phyloP scores from a whole-genome alignment of 2,329 filamentous ascomycete species.

The Cryphonectria naterciae region DNA sequence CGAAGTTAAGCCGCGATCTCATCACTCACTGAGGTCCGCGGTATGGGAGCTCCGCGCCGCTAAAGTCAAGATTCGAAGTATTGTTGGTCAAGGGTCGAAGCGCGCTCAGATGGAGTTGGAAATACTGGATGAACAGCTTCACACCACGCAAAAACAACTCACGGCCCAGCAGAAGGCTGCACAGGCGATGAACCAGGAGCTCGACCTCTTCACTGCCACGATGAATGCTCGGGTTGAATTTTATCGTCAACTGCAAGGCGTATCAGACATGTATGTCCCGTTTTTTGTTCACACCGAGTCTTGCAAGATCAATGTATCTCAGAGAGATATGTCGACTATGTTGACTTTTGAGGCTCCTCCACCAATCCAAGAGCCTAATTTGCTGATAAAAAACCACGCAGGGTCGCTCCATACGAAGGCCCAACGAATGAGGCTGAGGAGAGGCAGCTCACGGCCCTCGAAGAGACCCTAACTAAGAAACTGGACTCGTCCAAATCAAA shows the following conservation, averaged over 20 bases:
- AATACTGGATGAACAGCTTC: constrained; percentile 68
- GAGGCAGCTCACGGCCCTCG: constrained; percentile 47
- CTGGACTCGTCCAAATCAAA: constrained; percentile 71
- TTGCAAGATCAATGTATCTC: background rate
- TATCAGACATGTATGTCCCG: constrained; percentile 66
- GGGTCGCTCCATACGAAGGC: constrained; percentile 75
- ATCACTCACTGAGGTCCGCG: constrained; percentile 69
- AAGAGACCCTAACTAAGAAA: constrained; percentile 58
- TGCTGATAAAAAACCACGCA: constrained; percentile 38
- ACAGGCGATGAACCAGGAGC: constrained; percentile 64
- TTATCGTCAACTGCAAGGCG: constrained; percentile 84
- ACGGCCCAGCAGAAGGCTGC: constrained; percentile 55
- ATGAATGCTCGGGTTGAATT: constrained; percentile 90
- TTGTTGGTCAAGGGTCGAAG: constrained; percentile 55
- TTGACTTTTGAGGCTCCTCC: background rate
- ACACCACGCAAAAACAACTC: constrained; percentile 59
- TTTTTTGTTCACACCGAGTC: no score
- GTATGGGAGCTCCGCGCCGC: constrained; percentile 72
- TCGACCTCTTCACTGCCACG: constrained; percentile 73
- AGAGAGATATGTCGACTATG: background rate
- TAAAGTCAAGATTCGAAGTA: constrained; percentile 60
- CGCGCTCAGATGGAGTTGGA: constrained; percentile 65
- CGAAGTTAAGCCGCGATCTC: constrained; percentile 48
- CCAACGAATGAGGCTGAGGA: constrained; percentile 56
- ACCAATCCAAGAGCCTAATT: background rate